Percentiles rank a stretch among this genome's conserved stretches.
These are phyloP conservation scores for Exophiala sp. DNA, from an alignment of 2,329 filamentous ascomycete species.

Conservation along the genomic window DNA sequence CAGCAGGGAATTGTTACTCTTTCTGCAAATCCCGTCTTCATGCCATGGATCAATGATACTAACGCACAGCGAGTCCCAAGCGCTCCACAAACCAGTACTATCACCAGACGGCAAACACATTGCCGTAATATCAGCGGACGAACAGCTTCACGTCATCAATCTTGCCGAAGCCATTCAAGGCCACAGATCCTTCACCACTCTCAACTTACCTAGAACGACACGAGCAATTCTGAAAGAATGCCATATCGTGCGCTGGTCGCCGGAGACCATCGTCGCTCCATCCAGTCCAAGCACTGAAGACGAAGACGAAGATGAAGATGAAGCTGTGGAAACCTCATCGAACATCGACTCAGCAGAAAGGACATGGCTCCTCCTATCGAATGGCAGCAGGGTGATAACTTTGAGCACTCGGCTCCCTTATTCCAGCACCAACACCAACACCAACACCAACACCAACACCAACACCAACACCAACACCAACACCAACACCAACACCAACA, in stretches of 20 bases:
- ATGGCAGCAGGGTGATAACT: constrained; percentile 18
- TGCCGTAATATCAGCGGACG: constrained; percentile 15
- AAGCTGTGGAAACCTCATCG: not conserved
- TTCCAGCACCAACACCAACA: not conserved
- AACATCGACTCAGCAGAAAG: constrained; percentile 1
- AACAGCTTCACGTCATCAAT: constrained; percentile 17
- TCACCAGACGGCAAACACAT: constrained; percentile 20
- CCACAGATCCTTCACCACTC: constrained; percentile 7
- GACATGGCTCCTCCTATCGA: constrained; percentile 21
- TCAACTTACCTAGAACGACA: constrained; percentile 6
- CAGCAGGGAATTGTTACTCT: too few relatives aligned
- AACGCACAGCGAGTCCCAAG: too few relatives aligned
- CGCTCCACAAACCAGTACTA: constrained; percentile 14
- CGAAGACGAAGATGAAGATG: not conserved
- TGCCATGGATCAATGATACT: too few relatives aligned
- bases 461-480: constrained; percentile 2
- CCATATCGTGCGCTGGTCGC: constrained; percentile 22
- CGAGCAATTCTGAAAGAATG: constrained; percentile 11
- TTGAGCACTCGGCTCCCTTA: constrained; percentile 15
- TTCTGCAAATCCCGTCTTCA: too few relatives aligned
- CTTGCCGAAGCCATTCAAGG: constrained; percentile 11
- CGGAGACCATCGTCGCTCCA: constrained; percentile 6
- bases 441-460: not conserved
- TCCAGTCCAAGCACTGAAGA: constrained; percentile 1
- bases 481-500: constrained; percentile 10